These are phyloP conservation scores for Elaeagnus macrophylla DNA, from an alignment of 306 rosid species.

Conservation along the genomic window DNA sequence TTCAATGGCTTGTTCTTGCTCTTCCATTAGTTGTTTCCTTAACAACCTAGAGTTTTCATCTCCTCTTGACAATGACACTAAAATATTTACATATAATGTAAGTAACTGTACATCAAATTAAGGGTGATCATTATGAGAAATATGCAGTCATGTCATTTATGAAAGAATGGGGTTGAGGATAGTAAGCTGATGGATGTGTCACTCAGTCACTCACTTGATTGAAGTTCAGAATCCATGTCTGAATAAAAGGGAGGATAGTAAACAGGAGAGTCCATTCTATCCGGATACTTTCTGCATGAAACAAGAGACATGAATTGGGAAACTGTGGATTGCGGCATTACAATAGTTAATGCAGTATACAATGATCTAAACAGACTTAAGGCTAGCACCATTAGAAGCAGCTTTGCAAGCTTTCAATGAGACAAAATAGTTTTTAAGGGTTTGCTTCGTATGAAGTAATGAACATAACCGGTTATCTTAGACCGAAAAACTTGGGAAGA, in stretches of 20 bases:
- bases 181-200: too few species aligned
- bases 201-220: slow-evolving; percentile 43
- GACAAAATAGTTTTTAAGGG: too few species aligned
- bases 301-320: slow-evolving; percentile 1
- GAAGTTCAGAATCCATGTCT: slow-evolving; percentile 39
- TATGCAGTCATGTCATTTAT: too few species aligned
- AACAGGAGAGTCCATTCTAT: slow-evolving; percentile 32
- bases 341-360: background rate
- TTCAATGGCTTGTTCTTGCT: slow-evolving; percentile 42
- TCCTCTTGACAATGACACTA: slow-evolving; percentile 36
- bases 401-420: too few species aligned
- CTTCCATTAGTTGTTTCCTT: slow-evolving; percentile 46
- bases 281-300: slow-evolving; percentile 48
- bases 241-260: slow-evolving; percentile 22
- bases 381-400: too few species aligned
- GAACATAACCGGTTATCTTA: too few species aligned
- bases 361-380: too few species aligned
- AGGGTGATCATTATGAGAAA: too few species aligned
- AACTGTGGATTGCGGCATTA: background rate
- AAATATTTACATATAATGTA: too few species aligned
- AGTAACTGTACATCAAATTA: too few species aligned
- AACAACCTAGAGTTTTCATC: slow-evolving; percentile 27
- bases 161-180: too few species aligned
- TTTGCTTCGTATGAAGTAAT: too few species aligned
- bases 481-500: background rate